Evolutionary conservation across 441 rosid species (phyloP), one percentile per base, ranked within the genome.

Genomic region (Adansonia gregorii): DNA sequence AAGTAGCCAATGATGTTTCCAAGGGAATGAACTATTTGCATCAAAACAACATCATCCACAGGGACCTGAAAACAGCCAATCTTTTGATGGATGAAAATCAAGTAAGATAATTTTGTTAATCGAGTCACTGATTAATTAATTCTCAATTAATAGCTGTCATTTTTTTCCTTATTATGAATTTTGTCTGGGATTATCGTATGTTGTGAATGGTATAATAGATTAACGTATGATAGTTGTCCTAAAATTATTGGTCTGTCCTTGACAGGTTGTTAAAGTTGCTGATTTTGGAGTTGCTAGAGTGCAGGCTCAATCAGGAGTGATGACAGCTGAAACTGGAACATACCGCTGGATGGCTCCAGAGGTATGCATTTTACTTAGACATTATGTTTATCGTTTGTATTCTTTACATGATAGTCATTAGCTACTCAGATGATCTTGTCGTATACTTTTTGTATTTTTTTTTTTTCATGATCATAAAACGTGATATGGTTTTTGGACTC

Each of bases 11-110:
- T 45, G 98, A 94, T 73, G 90, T 96, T 46, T 87, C 99, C 41
- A 94, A 91, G 88, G 99, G 99, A 85, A 94, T 96, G 98, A 90
- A 87, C 79, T 96, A 91, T 86, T 86, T 96, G 80, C 99, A 94
- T 85, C 98, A 91, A 85, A 96, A 96, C 83, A 94, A 89, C 80
- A 93, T 95, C 60, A 93, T 95, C 78, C 99, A 95, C 83, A 87
- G 99, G 84, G 98, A 95, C 89, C 86, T 96, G 78, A 96, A 96
- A 83, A 90, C 97, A 81, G 98, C 98, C 76, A 95, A 95, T 89
- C 97, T 95, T 84, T 90, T 94, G 68, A 96, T 94, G 98, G 99
- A 96, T 82, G 99, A 96, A 84, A 92, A 96, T 83, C 98, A 89
- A 54, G 99, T 96, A 91, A 89, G 93, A 78, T 68, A n/a, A 19